Base-by-base conservation (phyloP, 768 basidiomycete species). In the Phaeolepiota aurea region DNA sequence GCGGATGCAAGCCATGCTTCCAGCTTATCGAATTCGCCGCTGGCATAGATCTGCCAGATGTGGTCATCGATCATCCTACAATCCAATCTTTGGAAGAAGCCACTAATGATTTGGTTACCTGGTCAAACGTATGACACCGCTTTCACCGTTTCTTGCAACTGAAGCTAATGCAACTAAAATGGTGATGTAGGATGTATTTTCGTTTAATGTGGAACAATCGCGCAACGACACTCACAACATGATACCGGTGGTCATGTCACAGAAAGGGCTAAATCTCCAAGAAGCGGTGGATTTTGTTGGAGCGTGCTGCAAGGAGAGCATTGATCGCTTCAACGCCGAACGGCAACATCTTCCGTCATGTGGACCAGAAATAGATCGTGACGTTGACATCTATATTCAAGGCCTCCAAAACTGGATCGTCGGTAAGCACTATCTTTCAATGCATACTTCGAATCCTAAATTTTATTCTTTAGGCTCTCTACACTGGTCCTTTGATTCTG, bases 181-280 rank as follows among this genome's bases (percentile, higher is more conserved):
- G n/a, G n/a, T n/a, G n/a, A n/a, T n/a, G 5, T 48, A 82, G 81
- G 82, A 84, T 56, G 69, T 84, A 44, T 83, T 80, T 60, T 82
- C 82, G 13, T 85, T 74, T 64, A 80, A 82, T 56, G 72, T 77
- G 46, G 82, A 84, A 53, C 82, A 82, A 52, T 68, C 77, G n/a
- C 68, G 71, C 54, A 76, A 77, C 10, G 76, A 85, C 49, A 77
- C 72, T 0, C 82, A 84, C 54, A 84, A 85, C 58, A 79, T 84
- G 75, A 74, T 84, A 48, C 62, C 70, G n/a, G 76, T 84, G 41
- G 68, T 80, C 46, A 82, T 81, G 74, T 51, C 69, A 43, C 66
- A 78, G 47, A 67, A 77, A 20, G 68, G 69, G 10, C 57, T 80
- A 12, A 67, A 62, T 45, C 64, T 82, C 1, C 82, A 84, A 49